Percentiles rank a stretch among this genome's conserved stretches.
Evolutionary conservation across 331 rosid species (phyloP).

Genomic region (Malus hybrid): DNA sequence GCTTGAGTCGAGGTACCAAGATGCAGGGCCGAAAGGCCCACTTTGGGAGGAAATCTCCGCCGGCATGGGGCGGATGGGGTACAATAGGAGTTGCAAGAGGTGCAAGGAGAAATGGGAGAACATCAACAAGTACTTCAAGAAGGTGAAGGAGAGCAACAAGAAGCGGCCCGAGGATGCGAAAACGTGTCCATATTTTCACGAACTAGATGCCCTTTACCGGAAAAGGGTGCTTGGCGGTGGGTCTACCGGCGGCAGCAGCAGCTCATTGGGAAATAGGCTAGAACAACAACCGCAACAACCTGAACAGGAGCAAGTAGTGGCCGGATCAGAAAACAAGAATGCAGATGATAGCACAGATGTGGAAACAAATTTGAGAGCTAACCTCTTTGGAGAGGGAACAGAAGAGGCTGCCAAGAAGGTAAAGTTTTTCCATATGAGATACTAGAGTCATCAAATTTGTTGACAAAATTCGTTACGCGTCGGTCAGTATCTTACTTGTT

Average conservation of each 20-base stretch:
- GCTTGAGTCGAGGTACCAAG: conserved; percentile 35
- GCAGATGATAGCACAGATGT: background rate
- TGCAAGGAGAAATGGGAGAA: conserved; percentile 53
- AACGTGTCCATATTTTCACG: conserved; percentile 42
- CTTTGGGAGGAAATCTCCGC: conserved; percentile 40
- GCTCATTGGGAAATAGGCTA: conserved; percentile 1
- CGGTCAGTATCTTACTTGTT: background rate
- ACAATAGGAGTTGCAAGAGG: conserved; percentile 34
- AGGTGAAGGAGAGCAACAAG: conserved; percentile 45
- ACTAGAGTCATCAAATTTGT: background rate
- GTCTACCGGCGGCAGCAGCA: conserved; percentile 8
- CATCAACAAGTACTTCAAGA: conserved; percentile 43
- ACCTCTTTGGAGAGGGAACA: conserved; percentile 17
- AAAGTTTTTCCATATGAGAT: conserved; percentile 8
- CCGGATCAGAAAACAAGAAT: conserved; percentile 6
- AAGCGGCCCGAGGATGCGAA: conserved; percentile 36
- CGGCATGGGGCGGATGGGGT: conserved; percentile 30
- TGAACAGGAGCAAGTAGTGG: background rate
- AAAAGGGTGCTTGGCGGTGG: conserved; percentile 23
- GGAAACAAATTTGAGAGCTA: conserved; percentile 9
- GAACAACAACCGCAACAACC: conserved; percentile 3
- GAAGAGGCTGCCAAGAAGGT: conserved; percentile 33
- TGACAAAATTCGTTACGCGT: no score
- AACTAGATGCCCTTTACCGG: conserved; percentile 39
- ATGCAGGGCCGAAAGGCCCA: conserved; percentile 39